Evolutionary conservation across 1,139 yeast genomes (phyloP), one percentile per base, ranked within the genome.

Genomic region (Magnusiomyces starmeri): DNA sequence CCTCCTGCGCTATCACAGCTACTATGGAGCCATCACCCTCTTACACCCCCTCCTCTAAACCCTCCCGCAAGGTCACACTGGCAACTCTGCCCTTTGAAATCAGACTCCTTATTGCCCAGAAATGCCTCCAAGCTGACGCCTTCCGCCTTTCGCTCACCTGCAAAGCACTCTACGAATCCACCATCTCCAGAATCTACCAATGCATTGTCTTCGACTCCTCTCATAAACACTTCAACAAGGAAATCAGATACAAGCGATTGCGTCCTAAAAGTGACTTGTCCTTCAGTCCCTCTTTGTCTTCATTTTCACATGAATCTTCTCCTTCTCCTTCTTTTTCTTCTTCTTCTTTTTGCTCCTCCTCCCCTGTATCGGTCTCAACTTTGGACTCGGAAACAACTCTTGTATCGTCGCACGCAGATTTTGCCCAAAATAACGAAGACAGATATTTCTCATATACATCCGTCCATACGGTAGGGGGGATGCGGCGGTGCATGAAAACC

Each of bases 61-160:
- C n/a, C 10, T 29, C 21, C 18, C 43, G 21, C 43, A 41, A 18
- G 24, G 16, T 20, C 12, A 41, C 51, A 12, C 29, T 48, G 43
- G 46, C 40, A 29, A 76, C 60, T 70, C 73, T 69, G 71, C 75
- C 81, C 69, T 75, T 54, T 40, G 64, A 60, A 41, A 49, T 60
- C 7, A 50, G 62, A 22, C 53, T 49, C 37, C 49, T 51, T 14
- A 58, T 60, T 34, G 61, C 62, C 1, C 57, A 56, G 43, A 48
- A 59, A 20, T 60, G 62, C 43, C 49, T 48, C 9, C 63, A 60
- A 46, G 56, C 61, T 24, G 64, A 60, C 44, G 63, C 63, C 10
- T 60, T 60, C 51, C 63, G 58, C 35, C 53, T 60, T 4, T 56
- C 59, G 41, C 40, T 60, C 37, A 52, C 57, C 7, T 56, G 54